A percentile compares a stretch with the other conserved stretches of the same genome.
phyloP scores from a whole-genome alignment of 23 red algal species.

The Gracilaria domingensis region DNA sequence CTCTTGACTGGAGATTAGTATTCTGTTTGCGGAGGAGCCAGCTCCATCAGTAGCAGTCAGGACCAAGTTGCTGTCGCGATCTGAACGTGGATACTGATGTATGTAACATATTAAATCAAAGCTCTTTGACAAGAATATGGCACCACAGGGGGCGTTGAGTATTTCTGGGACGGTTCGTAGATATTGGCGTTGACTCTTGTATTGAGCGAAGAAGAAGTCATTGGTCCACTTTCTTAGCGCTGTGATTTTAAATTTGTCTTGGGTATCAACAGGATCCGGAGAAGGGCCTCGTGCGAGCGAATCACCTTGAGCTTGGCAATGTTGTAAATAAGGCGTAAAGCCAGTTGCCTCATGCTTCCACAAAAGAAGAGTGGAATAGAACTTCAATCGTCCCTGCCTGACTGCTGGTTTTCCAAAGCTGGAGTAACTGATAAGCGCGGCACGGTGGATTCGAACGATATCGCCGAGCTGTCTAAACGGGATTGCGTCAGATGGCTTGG shows the following conservation, averaged over 20 bases:
- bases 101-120: slow-evolving; percentile 39
- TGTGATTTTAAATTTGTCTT: slow-evolving; percentile 3
- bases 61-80: neutral
- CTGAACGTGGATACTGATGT: neutral
- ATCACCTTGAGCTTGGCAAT: neutral
- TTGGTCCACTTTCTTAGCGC: slow-evolving; percentile 7
- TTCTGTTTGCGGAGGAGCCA: neutral
- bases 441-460: slow-evolving; percentile 45
- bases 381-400: slow-evolving; percentile 11
- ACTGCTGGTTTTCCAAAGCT: neutral
- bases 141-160: neutral
- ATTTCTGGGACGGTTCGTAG: slow-evolving; percentile 53
- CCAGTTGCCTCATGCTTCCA: slow-evolving; percentile 32
- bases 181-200: slow-evolving; percentile 6
- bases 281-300: neutral
- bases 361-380: slow-evolving; percentile 16
- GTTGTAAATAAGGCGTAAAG: neutral
- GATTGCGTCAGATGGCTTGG: slow-evolving; percentile 28
- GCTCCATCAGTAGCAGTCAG: neutral
- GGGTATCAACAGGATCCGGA: neutral
- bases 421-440: neutral
- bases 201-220: neutral
- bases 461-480: slow-evolving; percentile 62
- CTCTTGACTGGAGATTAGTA: neutral
- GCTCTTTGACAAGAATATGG: slow-evolving; percentile 3